Base-by-base conservation (phyloP, 164 flowering plant genomes). In the Platanus orientalis region DNA sequence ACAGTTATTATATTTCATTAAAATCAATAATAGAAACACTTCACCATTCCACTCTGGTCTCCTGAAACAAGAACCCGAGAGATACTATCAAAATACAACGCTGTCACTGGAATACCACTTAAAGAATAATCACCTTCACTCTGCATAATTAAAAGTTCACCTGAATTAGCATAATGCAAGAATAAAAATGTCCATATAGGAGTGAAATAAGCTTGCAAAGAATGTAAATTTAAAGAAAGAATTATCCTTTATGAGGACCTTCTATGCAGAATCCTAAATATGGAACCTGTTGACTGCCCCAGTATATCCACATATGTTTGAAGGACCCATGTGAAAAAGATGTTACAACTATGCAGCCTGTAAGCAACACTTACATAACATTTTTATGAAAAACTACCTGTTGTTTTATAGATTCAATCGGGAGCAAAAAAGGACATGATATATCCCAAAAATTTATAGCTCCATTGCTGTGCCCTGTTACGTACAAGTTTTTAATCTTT, bases 381-480 rank as follows among this genome's bases (percentile, higher is more conserved):
- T 17, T 21, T 14, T 40, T 7, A 34, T 2, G 12, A 40, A 47
- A 58, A 52, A 11, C 44, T 71, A 89, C 97, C 93, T 93, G 96
- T 45, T 87, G 88, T 68, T 79, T 83, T 32, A 90, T 13, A 30
- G 90, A 82, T 19, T 81, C 50, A 51, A 89, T 61, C 49, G 84
- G 88, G 45, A 82, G 64, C 42, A 82, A 59, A 61, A 79, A 39
- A 20, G 91, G 90, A 60, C 75, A 83, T 24, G 97, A 78, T 55
- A 78, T 73, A 76, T 93, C 98, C 97, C 98, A 93, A 63, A 93
- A 79, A 54, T 82, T 84, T 56, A 90, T 81, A 34, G 81, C 70
- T 68, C 98, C 98, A 65, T 89, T 78, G 62, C 76, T 71, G 63
- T 93, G 98, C 55, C 98, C 98, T 36, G 94, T 88, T 63, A 90